Evolutionary conservation across 1,284 basidiomycete species (phyloP), one percentile per base, ranked within the genome.

Genomic region (Trichosporon ovoides): DNA sequence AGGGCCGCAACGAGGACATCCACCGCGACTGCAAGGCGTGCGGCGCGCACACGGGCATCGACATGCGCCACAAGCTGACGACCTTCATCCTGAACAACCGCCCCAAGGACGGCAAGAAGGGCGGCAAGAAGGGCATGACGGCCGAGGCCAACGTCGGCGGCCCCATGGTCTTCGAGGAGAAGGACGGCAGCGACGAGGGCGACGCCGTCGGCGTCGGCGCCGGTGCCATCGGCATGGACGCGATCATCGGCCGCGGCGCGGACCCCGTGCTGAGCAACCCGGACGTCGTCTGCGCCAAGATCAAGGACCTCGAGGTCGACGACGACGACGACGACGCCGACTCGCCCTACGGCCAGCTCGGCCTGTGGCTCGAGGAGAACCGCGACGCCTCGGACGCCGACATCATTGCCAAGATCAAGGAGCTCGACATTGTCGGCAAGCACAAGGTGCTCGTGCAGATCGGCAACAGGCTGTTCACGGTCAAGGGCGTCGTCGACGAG

Each of bases 81-180:
- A 94, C 94, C 3, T 98, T 91, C 81, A 98, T 99, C 76, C 72
- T 96, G 72, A 98, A 96, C 82, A 98, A 99, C 78, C 96, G 96
- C 48, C 95, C 82, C 38, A 80, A 93, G 65, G 80, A 84, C 38
- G 91, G 89, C 81, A 91, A 89, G 78, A 82, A 81, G 66, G 92
- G 87, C 80, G 76, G 76, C 60, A 75, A 74, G 64, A 74, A 75
- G 64, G 67, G 73, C 50, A 77, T 78, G 72, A 77, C 75, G 12
- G 75, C 73, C 35, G 68, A 71, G 56, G 68, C 72, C 56, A 70
- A 74, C 61, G 66, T 69, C 57, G 70, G 77, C 61, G 65, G 74
- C 33, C 72, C 72, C 6, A 60, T 74, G 53, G 74, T 76, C 37
- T 72, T 73, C 53, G 71, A 75, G 38, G 68, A 69, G 57, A 69